A percentile compares a stretch with the other conserved stretches of the same genome.
Evolutionary conservation across 441 rosid genomes (phyloP).

Genomic region (Adansonia madagascariensis): DNA sequence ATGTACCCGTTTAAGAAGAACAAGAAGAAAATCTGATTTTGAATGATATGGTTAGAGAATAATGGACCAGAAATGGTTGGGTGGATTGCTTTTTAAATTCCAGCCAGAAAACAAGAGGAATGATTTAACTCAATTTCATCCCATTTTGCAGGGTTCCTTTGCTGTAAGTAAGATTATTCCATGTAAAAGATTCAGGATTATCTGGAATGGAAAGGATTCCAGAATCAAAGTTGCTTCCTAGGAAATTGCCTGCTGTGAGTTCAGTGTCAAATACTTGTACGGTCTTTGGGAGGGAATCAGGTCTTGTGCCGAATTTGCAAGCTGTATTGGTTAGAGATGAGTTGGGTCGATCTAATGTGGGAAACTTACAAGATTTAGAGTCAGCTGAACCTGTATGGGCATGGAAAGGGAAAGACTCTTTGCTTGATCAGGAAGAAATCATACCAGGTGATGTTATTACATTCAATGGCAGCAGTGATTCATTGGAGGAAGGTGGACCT

Average conservation of each 20-base stretch:
- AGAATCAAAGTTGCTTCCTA: slow-evolving; percentile 52
- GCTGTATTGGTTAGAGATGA: slow-evolving; percentile 55
- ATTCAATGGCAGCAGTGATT: slow-evolving; percentile 55
- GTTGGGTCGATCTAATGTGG: slow-evolving; percentile 38
- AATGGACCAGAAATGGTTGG: not conserved
- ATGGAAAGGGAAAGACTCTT: slow-evolving; percentile 65
- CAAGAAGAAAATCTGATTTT: not conserved
- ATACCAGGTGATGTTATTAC: slow-evolving; percentile 43
- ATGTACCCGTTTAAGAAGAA: not conserved
- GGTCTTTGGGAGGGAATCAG: slow-evolving; percentile 48
- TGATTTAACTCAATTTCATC: slow-evolving; percentile 20
- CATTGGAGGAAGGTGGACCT: slow-evolving; percentile 70
- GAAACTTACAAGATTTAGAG: slow-evolving; percentile 46
- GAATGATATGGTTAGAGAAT: slow-evolving; percentile 7
- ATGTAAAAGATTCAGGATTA: slow-evolving; percentile 38
- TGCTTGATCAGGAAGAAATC: slow-evolving; percentile 50
- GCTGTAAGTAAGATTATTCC: slow-evolving; percentile 27
- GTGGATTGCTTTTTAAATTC: not conserved
- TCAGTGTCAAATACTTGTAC: slow-evolving; percentile 45
- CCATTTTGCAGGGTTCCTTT: slow-evolving; percentile 43
- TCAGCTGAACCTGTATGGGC: slow-evolving; percentile 47
- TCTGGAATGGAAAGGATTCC: slow-evolving; percentile 62
- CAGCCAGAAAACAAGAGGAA: not conserved
- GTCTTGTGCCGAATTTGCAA: slow-evolving; percentile 45
- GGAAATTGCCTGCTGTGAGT: slow-evolving; percentile 48